Base-by-base conservation (phyloP, 352 stramenopile species). In the Lagenidium sp. region DNA sequence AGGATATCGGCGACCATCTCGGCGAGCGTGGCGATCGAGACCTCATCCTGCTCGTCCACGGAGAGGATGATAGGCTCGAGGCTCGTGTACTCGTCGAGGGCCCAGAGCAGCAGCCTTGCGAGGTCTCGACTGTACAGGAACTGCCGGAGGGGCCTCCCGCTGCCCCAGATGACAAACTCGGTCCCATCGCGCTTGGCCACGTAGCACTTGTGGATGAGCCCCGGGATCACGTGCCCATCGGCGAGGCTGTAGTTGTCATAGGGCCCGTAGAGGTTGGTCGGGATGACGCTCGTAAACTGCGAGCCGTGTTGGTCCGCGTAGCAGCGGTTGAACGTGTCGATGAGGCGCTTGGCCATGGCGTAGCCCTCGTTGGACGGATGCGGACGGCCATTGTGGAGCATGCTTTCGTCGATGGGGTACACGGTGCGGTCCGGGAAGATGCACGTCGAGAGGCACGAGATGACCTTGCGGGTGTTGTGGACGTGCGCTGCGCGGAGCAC, bases 241-340 rank as follows among this genome's bases (percentile, higher is more conserved):
- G 97, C 59, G 47, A 99, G 89, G 60, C 80, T 94, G 68, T 98
- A 99, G 65, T 99, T 99, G 67, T 99, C 96, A 55, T 97, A 63
- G 8, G 95, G 95, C 16, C 96, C 96, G 63, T 99, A 99, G 57
- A 99, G 97, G 65, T 99, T 99, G 38, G 96, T 99, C 11, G 96
- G 96, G 53, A 99, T 98, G 42, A 99, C 96, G 25, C 85, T 92
- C n/a, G 95, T 99, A 65, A 99, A 99, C 55, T 89, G 95, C 55
- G 91, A 98, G 36, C 84, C 82, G 58, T 98, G 98, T 68, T 99
- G 85, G 38, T 96, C 77, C n/a, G 63, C 55, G 59, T 99, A 99
- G 57, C 93, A 97, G 34, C 81, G 71, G 61, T 98, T 99, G 56
- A 99, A 82, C 23, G 97, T 97, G 50, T 99, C 95, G 39, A 99